Evolutionary conservation across 331 rosid species (phyloP).

Genomic region (Telfairia occidentalis): DNA sequence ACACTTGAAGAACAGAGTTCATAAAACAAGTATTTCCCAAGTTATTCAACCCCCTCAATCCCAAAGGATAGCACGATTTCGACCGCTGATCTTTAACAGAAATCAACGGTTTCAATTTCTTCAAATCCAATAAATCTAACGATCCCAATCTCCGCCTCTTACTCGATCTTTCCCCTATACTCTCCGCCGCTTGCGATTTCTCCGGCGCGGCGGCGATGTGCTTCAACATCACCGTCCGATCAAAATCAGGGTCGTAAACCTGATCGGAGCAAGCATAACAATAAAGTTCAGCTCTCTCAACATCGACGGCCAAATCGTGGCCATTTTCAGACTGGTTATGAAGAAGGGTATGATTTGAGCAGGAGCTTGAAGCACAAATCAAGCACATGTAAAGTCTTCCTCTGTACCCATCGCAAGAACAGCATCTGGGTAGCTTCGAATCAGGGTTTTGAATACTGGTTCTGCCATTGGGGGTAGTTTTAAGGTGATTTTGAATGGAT

Average conservation of each 20-base stretch:
- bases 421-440: slow-evolving; percentile 56
- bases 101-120: slow-evolving; percentile 26
- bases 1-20: slow-evolving; percentile 85
- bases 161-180: slow-evolving; percentile 65
- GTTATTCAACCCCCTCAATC: slow-evolving; percentile 84
- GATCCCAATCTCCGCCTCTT: slow-evolving; percentile 61
- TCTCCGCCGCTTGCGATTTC: slow-evolving; percentile 27
- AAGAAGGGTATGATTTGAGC: slow-evolving; percentile 47
- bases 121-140: slow-evolving; percentile 30
- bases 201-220: slow-evolving; percentile 30
- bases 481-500: slow-evolving; percentile 49
- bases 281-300: slow-evolving; percentile 70
- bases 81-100: slow-evolving; percentile 40
- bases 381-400: slow-evolving; percentile 58
- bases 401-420: slow-evolving; percentile 45
- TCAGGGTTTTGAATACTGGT: slow-evolving; percentile 41
- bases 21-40: slow-evolving; percentile 82
- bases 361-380: slow-evolving; percentile 59
- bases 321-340: slow-evolving; percentile 39
- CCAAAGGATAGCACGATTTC: slow-evolving; percentile 72
- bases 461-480: slow-evolving; percentile 49
- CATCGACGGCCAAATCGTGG: slow-evolving; percentile 61
- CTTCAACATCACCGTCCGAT: slow-evolving; percentile 59
- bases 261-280: slow-evolving; percentile 76
- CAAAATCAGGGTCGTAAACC: slow-evolving; percentile 82